These are phyloP conservation scores for Talaromyces sp. DNA, from an alignment of 2,329 filamentous ascomycete genomes.

Conservation along the genomic window DNA sequence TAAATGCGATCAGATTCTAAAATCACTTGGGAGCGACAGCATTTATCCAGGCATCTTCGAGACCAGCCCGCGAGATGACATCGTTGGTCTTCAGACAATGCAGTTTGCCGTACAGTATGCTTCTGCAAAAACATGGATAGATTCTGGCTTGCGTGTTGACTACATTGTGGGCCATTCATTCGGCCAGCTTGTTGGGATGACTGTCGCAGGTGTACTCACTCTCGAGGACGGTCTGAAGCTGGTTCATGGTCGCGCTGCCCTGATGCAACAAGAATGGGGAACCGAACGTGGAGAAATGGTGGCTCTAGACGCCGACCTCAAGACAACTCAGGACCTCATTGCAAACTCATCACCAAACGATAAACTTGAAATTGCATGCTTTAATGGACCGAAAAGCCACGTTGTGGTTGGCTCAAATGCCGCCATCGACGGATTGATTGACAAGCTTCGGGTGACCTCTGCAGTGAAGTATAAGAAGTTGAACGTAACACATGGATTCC, in stretches of 20 bases:
- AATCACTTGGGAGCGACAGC: background rate
- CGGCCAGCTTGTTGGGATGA: background rate
- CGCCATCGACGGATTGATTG: slow-evolving; percentile 15
- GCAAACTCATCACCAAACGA: background rate
- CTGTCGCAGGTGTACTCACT: background rate
- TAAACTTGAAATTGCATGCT: background rate
- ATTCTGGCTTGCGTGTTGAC: background rate
- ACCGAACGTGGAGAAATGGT: background rate
- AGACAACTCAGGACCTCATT: background rate
- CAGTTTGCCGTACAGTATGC: background rate
- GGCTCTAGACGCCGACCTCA: background rate
- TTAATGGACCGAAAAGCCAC: background rate
- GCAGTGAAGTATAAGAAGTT: slow-evolving; percentile 3
- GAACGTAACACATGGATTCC: slow-evolving; percentile 5
- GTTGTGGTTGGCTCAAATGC: background rate
- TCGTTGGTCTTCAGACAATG: background rate
- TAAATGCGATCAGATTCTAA: background rate
- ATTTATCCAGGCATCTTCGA: background rate
- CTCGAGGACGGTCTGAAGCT: background rate
- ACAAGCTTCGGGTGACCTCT: background rate
- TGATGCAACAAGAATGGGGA: background rate
- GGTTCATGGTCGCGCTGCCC: background rate
- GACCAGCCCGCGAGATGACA: background rate
- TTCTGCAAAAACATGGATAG: background rate
- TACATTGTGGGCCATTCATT: background rate